Conservation (phyloP, 495 filamentous ascomycete species). For the Hamigera avellanea region DNA sequence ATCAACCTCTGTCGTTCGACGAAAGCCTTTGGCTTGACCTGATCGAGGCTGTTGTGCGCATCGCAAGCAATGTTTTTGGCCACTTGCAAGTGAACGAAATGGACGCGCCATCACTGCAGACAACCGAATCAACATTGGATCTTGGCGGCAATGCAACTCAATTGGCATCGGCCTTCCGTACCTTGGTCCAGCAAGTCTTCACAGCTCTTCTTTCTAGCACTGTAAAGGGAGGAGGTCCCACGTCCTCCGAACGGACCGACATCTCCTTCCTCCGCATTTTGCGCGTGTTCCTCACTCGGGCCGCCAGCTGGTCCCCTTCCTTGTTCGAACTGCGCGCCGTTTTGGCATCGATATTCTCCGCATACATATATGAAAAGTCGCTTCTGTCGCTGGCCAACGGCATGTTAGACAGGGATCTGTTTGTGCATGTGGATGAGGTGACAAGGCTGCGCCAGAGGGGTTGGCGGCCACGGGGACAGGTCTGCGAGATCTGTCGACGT, state of each 20-base stretch:
- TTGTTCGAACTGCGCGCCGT: conserved; percentile 79
- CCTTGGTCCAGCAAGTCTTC: conserved; percentile 79
- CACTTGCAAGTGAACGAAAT: conserved; percentile 17
- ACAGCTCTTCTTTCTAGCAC: conserved; percentile 73
- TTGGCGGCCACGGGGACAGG: conserved; percentile 77
- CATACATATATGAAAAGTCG: conserved; percentile 86
- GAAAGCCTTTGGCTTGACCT: conserved; percentile 86
- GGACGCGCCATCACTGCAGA: conserved; percentile 7
- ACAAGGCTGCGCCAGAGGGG: conserved; percentile 68
- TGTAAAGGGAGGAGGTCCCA: conserved; percentile 18
- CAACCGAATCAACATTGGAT: background rate
- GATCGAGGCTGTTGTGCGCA: conserved; percentile 71
- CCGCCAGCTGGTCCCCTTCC: conserved; percentile 68
- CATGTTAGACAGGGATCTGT: conserved; percentile 81
- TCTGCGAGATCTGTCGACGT: conserved; percentile 75
- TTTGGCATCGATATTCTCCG: conserved; percentile 79
- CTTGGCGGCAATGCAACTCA: conserved; percentile 17
- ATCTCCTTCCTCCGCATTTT: conserved; percentile 83
- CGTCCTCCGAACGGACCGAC: conserved; percentile 36
- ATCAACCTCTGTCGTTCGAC: conserved; percentile 58
- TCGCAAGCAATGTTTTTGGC: conserved; percentile 51
- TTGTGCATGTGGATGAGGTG: conserved; percentile 68
- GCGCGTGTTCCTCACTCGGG: conserved; percentile 77
- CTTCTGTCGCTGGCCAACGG: conserved; percentile 75
- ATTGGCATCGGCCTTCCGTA: conserved; percentile 54